Conservation (phyloP, 495 filamentous ascomycete species). For the Neurospora pannonica region DNA sequence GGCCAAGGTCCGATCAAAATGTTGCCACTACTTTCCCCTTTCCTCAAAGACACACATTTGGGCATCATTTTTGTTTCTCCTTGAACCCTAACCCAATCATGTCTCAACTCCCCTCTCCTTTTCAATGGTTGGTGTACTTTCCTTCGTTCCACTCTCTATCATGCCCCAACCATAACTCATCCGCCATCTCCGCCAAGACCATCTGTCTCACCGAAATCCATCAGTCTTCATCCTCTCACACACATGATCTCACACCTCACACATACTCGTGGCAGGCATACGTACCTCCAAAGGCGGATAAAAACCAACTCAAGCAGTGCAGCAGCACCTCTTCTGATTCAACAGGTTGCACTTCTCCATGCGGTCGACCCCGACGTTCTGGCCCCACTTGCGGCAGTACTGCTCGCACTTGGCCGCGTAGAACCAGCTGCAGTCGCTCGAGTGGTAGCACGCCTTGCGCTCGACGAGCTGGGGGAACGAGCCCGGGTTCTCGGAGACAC, state of each 20-base stretch:
- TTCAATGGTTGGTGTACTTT: background rate
- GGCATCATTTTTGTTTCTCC: background rate
- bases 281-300: background rate
- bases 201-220: background rate
- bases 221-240: background rate
- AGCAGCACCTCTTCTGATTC: slow-evolving; percentile 8
- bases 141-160: background rate
- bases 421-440: slow-evolving; percentile 10
- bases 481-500: background rate
- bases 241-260: background rate
- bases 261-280: background rate
- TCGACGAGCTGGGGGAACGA: slow-evolving; percentile 5
- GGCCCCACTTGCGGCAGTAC: slow-evolving; percentile 7
- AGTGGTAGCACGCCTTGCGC: slow-evolving; percentile 9
- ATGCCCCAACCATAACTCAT: background rate
- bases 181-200: background rate
- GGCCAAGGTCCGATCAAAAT: background rate
- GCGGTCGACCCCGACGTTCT: slow-evolving; percentile 4
- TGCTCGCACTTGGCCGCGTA: slow-evolving; percentile 7
- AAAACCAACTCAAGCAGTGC: background rate
- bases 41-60: background rate
- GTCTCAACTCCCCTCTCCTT: background rate
- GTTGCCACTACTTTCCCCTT: background rate
- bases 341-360: slow-evolving; percentile 9
- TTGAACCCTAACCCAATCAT: background rate